Conservation (phyloP, 2,329 filamentous ascomycete genomes). For the Malbranchea cinnamomea region DNA sequence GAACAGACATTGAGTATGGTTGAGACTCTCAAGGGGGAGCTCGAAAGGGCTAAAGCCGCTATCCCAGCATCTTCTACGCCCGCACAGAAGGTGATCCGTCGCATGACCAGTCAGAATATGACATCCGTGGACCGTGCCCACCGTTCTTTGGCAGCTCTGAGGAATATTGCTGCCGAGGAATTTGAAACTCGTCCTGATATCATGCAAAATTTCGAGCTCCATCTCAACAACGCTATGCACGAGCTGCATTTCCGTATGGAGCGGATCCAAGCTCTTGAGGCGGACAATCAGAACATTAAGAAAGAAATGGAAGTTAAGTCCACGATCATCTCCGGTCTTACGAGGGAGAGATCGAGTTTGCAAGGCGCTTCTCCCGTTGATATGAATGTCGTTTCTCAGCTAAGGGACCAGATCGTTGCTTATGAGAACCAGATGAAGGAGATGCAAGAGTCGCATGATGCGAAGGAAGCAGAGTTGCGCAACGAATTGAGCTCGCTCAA, state of each 20-base stretch:
- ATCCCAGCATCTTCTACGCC: slow-evolving; percentile 40
- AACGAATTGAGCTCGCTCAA: slow-evolving; percentile 57
- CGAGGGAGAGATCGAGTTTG: slow-evolving; percentile 81
- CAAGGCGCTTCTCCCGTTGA: slow-evolving; percentile 69
- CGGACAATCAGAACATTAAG: slow-evolving; percentile 65
- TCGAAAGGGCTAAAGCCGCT: slow-evolving; percentile 57
- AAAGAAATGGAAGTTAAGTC: slow-evolving; percentile 97
- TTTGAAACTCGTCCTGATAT: slow-evolving; percentile 69
- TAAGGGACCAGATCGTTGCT: slow-evolving; percentile 77
- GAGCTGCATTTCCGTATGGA: slow-evolving; percentile 79
- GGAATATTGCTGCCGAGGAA: slow-evolving; percentile 75
- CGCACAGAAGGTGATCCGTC: slow-evolving; percentile 59
- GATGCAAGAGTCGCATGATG: slow-evolving; percentile 57
- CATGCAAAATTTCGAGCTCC: slow-evolving; percentile 84
- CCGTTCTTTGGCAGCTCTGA: slow-evolving; percentile 74
- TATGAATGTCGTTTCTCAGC: slow-evolving; percentile 72
- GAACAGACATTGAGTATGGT: slow-evolving; percentile 70
- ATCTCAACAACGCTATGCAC: slow-evolving; percentile 81
- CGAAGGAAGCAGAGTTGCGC: slow-evolving; percentile 59
- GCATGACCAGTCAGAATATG: slow-evolving; percentile 83
- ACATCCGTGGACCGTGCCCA: slow-evolving; percentile 73
- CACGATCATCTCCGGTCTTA: slow-evolving; percentile 85
- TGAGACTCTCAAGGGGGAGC: slow-evolving; percentile 77
- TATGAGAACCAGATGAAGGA: slow-evolving; percentile 66
- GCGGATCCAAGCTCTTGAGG: slow-evolving; percentile 77